Base-by-base conservation (phyloP, 306 rosid genomes). In the Rosa multiflora region DNA sequence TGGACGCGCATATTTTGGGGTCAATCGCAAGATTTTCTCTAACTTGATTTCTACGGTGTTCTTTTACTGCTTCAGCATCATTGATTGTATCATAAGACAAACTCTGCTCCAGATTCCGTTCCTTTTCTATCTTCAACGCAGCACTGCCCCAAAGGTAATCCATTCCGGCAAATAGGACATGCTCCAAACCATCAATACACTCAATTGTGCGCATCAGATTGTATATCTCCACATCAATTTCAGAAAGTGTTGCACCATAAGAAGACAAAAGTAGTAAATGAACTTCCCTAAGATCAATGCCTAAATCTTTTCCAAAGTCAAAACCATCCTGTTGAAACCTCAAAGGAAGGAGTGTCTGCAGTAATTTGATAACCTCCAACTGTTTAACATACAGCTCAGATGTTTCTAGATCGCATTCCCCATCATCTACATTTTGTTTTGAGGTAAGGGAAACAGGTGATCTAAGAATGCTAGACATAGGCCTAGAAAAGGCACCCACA, bases 1-100 rank as follows among this genome's bases (percentile, higher is more conserved):
- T 94, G 62, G 93, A 91, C 37, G 79, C 88, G 73, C 97, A 91
- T 52, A 84, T 71, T 84, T 90, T 92, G 61, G 97, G 93, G 82
- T 91, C 93, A 85, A 94, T 75, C 0, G 86, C 88, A 81, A 88
- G 80, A 82, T 86, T 88, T 79, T 92, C 97, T 83, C 91, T 83
- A 73, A 86, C 83, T 69, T 78, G 93, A 85, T 86, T 86, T 85
- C 81, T 85, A n/a, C 73, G 82, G 82, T 88, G 83, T 73, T 90
- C 93, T 75, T 82, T 87, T 72, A 83, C 76, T 74, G 83, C 87
- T 83, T 88, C 94, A 73, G 88, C 82, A 87, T 87, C 90, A 74
- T 70, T 78, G 80, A 73, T 74, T 43, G 77, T 72, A 70, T 76
- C 64, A 70, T 72, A 78, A 77, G 66, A 70, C 44, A 85, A 23